Conservation (phyloP, 805 yeast species). For the Zygoascus bituminiphila region DNA sequence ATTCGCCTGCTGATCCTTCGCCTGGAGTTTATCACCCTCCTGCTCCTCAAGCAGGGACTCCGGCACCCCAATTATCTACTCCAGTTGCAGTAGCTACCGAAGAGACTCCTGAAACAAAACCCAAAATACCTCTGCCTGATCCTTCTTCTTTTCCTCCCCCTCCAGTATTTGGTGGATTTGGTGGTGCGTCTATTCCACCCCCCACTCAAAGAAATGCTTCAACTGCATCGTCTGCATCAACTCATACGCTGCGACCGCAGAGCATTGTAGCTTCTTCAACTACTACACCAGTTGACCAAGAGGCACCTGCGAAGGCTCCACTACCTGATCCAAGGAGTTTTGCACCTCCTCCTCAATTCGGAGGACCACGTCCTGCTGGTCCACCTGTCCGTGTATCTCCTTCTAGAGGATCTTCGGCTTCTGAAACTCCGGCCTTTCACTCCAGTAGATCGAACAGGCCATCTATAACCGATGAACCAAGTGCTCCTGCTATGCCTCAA, state of each 20-base stretch:
- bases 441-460: too few relatives aligned
- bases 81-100: neutral
- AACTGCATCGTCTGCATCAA: neutral
- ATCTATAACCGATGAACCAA: too few relatives aligned
- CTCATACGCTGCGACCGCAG: constrained; percentile 1
- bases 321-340: constrained; percentile 21
- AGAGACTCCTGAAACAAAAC: neutral
- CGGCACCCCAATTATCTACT: neutral
- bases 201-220: neutral
- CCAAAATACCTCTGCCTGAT: constrained; percentile 45
- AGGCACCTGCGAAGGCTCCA: constrained; percentile 12
- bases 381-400: neutral
- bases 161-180: neutral
- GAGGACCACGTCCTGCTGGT: constrained; percentile 2
- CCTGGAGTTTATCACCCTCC: neutral
- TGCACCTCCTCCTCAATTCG: constrained; percentile 21
- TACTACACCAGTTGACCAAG: neutral
- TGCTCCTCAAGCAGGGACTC: constrained; percentile 5
- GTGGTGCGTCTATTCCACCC: neutral
- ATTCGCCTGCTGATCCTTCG: neutral
- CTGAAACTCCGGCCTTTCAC: too few relatives aligned
- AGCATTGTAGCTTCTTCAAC: neutral
- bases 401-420: neutral
- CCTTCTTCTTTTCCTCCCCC: constrained; percentile 47
- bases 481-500: too few relatives aligned